These are phyloP conservation scores for Rhododendron molle DNA, from an alignment of 148 eudicot species.

Conservation along the genomic window DNA sequence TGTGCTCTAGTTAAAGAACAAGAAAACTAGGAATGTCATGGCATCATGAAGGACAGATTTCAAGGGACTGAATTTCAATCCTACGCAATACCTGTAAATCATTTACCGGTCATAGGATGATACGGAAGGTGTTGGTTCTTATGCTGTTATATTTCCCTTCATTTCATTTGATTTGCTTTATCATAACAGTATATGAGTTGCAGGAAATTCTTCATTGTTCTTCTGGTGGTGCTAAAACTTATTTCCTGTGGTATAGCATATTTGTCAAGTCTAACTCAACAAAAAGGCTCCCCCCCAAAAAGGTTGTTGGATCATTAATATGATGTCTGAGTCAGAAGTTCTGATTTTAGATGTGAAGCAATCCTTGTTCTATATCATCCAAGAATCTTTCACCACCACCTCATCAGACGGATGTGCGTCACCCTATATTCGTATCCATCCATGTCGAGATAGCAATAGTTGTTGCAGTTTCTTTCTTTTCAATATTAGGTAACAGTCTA, in stretches of 20 bases:
- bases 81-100: not conserved
- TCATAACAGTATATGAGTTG: not conserved
- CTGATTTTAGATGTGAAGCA: not conserved
- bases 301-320: not conserved
- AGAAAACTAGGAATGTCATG: not conserved
- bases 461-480: not conserved
- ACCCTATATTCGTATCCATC: not conserved
- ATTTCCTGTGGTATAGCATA: not conserved
- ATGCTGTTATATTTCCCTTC: not conserved
- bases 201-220: not conserved
- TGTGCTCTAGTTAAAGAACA: not conserved
- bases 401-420: not conserved
- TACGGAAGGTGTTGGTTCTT: too few species aligned
- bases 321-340: not conserved
- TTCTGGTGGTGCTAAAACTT: not conserved
- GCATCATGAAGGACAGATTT: not conserved
- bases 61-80: not conserved
- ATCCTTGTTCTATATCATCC: not conserved
- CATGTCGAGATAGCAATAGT: not conserved
- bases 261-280: not conserved
- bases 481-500: not conserved
- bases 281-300: not conserved
- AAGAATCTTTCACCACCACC: not conserved
- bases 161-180: not conserved
- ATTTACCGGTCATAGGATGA: not conserved